Percentiles rank a stretch among this genome's conserved stretches.
These are phyloP conservation scores for Debaryomycetaceae sp. DNA, from an alignment of 1,139 yeast species.

Conservation along the genomic window DNA sequence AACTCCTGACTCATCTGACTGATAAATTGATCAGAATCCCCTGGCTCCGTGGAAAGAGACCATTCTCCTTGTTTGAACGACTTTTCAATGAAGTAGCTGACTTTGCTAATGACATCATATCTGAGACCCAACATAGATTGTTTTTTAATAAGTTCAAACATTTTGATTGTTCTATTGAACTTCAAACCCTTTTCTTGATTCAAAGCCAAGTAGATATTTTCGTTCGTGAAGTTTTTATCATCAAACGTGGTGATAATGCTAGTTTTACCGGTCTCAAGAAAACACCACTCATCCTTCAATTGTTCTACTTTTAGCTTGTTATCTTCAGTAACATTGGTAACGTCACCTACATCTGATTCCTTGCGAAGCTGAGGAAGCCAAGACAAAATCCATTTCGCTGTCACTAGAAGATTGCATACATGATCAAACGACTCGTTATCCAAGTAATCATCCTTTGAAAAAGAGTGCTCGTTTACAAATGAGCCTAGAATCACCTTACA, in stretches of 20 bases:
- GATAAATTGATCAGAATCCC: conserved; percentile 63
- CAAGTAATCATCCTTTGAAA: conserved; percentile 39
- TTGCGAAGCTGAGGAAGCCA: conserved; percentile 56
- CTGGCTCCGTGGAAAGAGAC: conserved; percentile 49
- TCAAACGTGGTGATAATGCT: conserved; percentile 20
- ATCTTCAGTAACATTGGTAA: conserved; percentile 16
- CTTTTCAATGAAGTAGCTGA: conserved; percentile 56
- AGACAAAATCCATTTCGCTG: conserved; percentile 46
- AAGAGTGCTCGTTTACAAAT: conserved; percentile 5
- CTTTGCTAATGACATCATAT: conserved; percentile 62
- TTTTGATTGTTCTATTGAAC: conserved; percentile 47
- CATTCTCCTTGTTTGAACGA: conserved; percentile 41
- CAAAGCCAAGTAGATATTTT: conserved; percentile 34
- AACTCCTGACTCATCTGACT: conserved; percentile 59
- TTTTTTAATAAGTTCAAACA: conserved; percentile 45
- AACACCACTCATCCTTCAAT: conserved; percentile 55
- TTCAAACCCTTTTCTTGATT: conserved; percentile 33
- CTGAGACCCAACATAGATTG: conserved; percentile 56
- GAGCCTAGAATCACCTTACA: conserved; percentile 3
- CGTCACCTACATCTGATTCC: conserved; percentile 35
- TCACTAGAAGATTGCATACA: conserved; percentile 45
- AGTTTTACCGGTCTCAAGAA: conserved; percentile 45
- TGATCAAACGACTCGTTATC: conserved; percentile 46
- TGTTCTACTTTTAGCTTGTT: conserved; percentile 35
- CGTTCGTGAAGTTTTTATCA: conserved; percentile 15